phyloP scores from a whole-genome alignment of 2,329 filamentous ascomycete species.

The Exserohilum turcica region DNA sequence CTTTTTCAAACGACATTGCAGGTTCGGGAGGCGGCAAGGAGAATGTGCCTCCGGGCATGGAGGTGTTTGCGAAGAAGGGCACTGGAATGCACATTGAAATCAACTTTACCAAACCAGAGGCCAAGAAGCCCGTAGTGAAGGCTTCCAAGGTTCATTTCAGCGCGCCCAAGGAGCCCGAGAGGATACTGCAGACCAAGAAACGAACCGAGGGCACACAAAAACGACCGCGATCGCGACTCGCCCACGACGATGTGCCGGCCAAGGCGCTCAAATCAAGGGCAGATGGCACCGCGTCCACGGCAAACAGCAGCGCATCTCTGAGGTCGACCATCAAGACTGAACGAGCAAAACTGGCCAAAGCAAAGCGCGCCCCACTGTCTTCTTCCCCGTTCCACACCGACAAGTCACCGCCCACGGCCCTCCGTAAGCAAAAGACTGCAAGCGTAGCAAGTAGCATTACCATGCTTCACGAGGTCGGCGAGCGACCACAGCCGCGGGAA shows the following conservation, averaged over 20 bases:
- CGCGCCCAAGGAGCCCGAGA: constrained; percentile 27
- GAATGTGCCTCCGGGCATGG: constrained; percentile 62
- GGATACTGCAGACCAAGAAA: constrained; percentile 25
- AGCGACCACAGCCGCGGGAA: constrained; percentile 33
- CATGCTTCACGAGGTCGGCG: constrained; percentile 41
- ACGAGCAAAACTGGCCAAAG: constrained; percentile 30
- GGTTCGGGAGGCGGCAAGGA: constrained; percentile 66
- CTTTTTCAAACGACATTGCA: constrained; percentile 52
- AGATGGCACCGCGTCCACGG: constrained; percentile 36
- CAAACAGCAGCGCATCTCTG: constrained; percentile 29
- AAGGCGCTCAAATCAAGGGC: constrained; percentile 42
- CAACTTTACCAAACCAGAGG: constrained; percentile 37
- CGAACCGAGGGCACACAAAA: constrained; percentile 41
- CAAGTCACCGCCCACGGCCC: constrained; percentile 44
- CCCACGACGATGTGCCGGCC: constrained; percentile 38
- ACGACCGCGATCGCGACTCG: constrained; percentile 39
- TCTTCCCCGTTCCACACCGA: constrained; percentile 46
- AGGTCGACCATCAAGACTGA: constrained; percentile 35
- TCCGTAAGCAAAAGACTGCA: constrained; percentile 34
- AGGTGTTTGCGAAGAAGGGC: constrained; percentile 33
- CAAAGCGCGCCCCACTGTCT: constrained; percentile 30
- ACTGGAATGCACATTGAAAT: constrained; percentile 37
- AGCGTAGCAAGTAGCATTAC: constrained; percentile 38
- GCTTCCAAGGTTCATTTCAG: constrained; percentile 37
- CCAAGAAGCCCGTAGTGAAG: constrained; percentile 32